These are phyloP conservation scores for Globisporangium nagaii DNA, from an alignment of 352 stramenopile genomes.

Conservation along the genomic window DNA sequence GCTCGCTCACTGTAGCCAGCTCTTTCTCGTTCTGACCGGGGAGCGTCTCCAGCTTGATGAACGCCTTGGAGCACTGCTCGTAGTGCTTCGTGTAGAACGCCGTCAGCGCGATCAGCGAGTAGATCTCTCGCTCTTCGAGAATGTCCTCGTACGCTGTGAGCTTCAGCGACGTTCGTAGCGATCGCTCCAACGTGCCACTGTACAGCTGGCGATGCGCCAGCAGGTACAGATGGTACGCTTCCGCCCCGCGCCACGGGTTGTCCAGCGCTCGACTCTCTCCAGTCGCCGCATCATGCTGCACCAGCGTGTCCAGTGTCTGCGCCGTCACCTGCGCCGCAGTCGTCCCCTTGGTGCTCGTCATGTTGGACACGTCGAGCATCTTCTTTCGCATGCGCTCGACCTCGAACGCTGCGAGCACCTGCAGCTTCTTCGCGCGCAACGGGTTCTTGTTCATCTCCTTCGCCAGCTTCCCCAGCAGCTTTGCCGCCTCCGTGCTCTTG, in stretches of 20 bases:
- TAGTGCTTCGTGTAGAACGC: slow-evolving; percentile 91
- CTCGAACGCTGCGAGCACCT: slow-evolving; percentile 92
- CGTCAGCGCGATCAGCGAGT: slow-evolving; percentile 90
- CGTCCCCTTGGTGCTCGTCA: slow-evolving; percentile 53
- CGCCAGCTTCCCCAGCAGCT: slow-evolving; percentile 85
- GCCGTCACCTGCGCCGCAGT: slow-evolving; percentile 80
- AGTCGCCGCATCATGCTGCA: slow-evolving; percentile 82
- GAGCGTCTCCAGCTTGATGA: slow-evolving; percentile 91
- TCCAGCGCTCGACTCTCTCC: slow-evolving; percentile 83
- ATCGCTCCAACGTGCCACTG: slow-evolving; percentile 65
- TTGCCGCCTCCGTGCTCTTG: slow-evolving; percentile 90
- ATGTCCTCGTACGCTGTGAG: slow-evolving; percentile 90
- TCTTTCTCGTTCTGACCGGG: slow-evolving; percentile 57
- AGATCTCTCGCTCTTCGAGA: slow-evolving; percentile 87
- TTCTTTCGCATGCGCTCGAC: slow-evolving; percentile 91
- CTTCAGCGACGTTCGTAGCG: slow-evolving; percentile 85
- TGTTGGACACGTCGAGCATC: slow-evolving; percentile 73
- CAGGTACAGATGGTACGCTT: slow-evolving; percentile 93
- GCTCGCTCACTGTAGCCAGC: slow-evolving; percentile 45
- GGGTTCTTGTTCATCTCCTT: slow-evolving; percentile 80
- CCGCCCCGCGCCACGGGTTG: slow-evolving; percentile 91
- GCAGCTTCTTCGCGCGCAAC: slow-evolving; percentile 90
- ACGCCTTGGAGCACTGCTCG: slow-evolving; percentile 87
- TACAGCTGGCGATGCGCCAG: slow-evolving; percentile 92
- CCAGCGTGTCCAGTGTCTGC: slow-evolving; percentile 89